Conservation (phyloP, 2,329 filamentous ascomycete species). For the Aspergillus fumigatus region DNA sequence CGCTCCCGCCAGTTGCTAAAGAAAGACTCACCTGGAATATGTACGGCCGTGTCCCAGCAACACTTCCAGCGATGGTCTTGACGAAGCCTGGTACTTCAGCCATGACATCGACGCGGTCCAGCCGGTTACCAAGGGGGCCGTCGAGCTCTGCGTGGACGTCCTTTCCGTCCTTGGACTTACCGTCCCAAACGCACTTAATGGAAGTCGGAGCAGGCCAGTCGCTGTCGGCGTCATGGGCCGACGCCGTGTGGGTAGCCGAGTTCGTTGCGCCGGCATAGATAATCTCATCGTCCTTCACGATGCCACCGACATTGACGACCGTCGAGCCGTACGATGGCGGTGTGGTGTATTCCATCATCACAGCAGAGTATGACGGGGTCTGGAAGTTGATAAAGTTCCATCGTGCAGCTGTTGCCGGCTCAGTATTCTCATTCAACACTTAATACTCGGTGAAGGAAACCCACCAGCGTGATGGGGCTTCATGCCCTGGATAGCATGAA, state of each 20-base stretch:
- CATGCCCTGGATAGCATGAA: slow-evolving; percentile 92
- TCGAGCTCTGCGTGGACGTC: slow-evolving; percentile 65
- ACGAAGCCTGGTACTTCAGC: slow-evolving; percentile 92
- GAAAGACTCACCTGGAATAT: slow-evolving; percentile 76
- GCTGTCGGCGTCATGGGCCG: slow-evolving; percentile 68
- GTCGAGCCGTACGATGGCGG: slow-evolving; percentile 89
- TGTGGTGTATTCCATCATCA: slow-evolving; percentile 95
- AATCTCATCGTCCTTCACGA: slow-evolving; percentile 77
- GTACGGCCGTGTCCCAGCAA: slow-evolving; percentile 90
- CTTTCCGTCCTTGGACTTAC: slow-evolving; percentile 72
- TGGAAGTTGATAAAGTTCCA: slow-evolving; percentile 97
- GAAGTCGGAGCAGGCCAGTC: slow-evolving; percentile 84
- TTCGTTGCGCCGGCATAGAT: slow-evolving; percentile 65
- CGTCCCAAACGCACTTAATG: slow-evolving; percentile 72
- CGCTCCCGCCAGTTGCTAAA: not conserved
- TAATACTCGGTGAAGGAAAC: slow-evolving; percentile 12
- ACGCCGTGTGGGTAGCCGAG: slow-evolving; percentile 63
- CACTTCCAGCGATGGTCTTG: slow-evolving; percentile 84
- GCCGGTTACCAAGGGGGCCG: slow-evolving; percentile 61
- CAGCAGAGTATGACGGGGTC: slow-evolving; percentile 75
- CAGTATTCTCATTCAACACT: slow-evolving; percentile 2
- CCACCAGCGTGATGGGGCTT: slow-evolving; percentile 92
- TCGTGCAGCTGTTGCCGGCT: slow-evolving; percentile 55
- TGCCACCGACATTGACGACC: slow-evolving; percentile 73
- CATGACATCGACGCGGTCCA: slow-evolving; percentile 92